Evolutionary conservation across 345 rosid genomes (phyloP).

Genomic region (Salix caprea): DNA sequence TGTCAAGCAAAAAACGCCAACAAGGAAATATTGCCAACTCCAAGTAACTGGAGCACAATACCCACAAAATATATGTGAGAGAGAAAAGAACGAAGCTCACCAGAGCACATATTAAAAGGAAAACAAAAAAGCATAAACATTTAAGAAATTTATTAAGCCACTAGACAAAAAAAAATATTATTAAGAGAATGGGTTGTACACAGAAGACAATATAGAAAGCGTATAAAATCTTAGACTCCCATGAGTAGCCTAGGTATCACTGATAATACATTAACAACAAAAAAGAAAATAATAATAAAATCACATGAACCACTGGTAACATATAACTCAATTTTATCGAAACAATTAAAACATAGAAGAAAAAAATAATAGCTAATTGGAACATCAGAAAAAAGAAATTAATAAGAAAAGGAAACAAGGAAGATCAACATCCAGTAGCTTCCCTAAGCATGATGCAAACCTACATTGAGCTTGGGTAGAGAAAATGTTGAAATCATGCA

Average conservation of each 20-base stretch:
- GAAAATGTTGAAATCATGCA: no score
- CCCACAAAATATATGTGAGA: conserved; percentile 9
- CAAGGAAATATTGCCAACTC: conserved; percentile 88
- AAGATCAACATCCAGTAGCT: no score
- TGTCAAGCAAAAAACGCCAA: conserved; percentile 66
- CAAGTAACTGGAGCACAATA: conserved; percentile 54
- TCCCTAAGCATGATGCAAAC: no score
- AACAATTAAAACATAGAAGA: no score
- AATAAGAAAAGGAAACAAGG: no score
- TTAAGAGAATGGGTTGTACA: background rate
- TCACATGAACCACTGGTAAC: no score
- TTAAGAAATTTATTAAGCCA: background rate
- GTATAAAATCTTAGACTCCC: background rate
- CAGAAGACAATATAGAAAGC: background rate
- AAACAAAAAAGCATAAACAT: background rate
- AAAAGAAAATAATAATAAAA: no score
- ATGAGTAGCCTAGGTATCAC: background rate
- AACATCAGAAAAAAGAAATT: no score
- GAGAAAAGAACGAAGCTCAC: background rate
- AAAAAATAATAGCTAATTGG: no score
- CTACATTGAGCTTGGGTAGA: no score
- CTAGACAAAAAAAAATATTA: background rate
- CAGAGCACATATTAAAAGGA: background rate
- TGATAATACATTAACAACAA: no score
- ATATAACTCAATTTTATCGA: no score